A percentile compares a stretch with the other conserved stretches of the same genome.
These are phyloP conservation scores for Coniferiporia weirii DNA, from an alignment of 1,284 basidiomycete genomes.

Conservation along the genomic window DNA sequence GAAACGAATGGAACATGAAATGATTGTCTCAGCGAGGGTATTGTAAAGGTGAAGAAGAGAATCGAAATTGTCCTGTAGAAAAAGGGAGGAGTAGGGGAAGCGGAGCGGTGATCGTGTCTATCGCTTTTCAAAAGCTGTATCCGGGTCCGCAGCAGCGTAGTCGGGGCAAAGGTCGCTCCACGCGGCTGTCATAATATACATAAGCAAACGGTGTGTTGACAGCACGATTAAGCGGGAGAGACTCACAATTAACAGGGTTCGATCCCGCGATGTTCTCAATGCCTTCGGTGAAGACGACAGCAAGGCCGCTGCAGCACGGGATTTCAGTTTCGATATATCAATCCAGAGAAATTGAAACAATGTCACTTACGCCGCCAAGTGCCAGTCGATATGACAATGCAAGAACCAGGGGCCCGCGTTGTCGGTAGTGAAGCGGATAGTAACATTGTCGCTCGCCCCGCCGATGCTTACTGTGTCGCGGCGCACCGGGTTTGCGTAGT, in stretches of 20 bases:
- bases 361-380: slow-evolving; percentile 34
- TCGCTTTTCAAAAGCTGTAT: slow-evolving; percentile 7
- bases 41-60: no score
- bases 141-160: slow-evolving; percentile 7
- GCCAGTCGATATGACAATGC: slow-evolving; percentile 45
- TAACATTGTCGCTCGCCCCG: slow-evolving; percentile 24
- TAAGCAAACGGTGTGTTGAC: neutral
- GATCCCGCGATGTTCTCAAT: slow-evolving; percentile 22
- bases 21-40: no score
- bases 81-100: no score
- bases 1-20: no score
- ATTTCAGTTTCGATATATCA: slow-evolving; percentile 23
- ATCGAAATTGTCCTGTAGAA: no score
- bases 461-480: slow-evolving; percentile 31
- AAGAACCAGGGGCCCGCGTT: slow-evolving; percentile 47
- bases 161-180: slow-evolving; percentile 16
- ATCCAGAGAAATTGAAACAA: slow-evolving; percentile 30
- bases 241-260: slow-evolving; percentile 24
- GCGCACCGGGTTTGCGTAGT: slow-evolving; percentile 36
- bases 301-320: slow-evolving; percentile 33
- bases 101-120: neutral
- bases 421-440: slow-evolving; percentile 35
- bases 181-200: neutral
- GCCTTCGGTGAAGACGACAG: slow-evolving; percentile 38
- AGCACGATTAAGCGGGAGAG: no score